Evolutionary conservation across 2,329 filamentous ascomycete genomes (phyloP), one percentile per base, ranked within the genome.

Genomic region (Arthrobotrys sphaeroides): DNA sequence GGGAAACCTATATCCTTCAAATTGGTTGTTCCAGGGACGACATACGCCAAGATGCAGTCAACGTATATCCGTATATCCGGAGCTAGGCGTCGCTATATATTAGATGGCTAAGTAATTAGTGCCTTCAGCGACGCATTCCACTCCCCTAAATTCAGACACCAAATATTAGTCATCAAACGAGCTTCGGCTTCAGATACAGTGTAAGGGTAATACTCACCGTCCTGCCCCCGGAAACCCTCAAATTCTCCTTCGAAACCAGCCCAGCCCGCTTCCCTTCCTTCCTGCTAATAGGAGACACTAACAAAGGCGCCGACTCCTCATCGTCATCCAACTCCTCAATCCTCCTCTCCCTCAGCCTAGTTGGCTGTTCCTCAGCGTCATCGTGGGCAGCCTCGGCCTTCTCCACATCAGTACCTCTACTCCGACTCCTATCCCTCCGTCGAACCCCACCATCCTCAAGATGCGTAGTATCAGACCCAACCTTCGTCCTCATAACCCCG

Each of bases 191-290:
- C n/a, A 31, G 12, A 31, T 18, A 9, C 16, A 22, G 10, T 18
- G 4, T 16, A 36, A 16, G n/a, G n/a, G n/a, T 16, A n/a, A 18
- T 18, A 31, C 55, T 45, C 24, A 51, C 53, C 47, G 22, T 22
- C 13, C 59, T 55, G 1, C 7, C 12, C n/a, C 47, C 45, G 2
- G 59, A 59, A 13, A 73, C 16, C n/a, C 13, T 59, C 7, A 60
- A 5, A 60, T 65, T 60, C 22, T 65, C 59, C 12, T 73, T 65
- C 1, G 68, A 57, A 20, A 59, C 43, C n/a, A 59, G 33, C 16
- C 59, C 47, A 20, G 49, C n/a, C 22, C 28, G 26, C 12, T 49
- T 59, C 9, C 43, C 60, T 33, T 64, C 26, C 40, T 49, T 59
- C 24, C 26, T 60, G n/a, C 42, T 55, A 16, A 45, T 36, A 36